Base-by-base conservation (phyloP, 106 monocot genomes). In the Dioscorea dumetorum region DNA sequence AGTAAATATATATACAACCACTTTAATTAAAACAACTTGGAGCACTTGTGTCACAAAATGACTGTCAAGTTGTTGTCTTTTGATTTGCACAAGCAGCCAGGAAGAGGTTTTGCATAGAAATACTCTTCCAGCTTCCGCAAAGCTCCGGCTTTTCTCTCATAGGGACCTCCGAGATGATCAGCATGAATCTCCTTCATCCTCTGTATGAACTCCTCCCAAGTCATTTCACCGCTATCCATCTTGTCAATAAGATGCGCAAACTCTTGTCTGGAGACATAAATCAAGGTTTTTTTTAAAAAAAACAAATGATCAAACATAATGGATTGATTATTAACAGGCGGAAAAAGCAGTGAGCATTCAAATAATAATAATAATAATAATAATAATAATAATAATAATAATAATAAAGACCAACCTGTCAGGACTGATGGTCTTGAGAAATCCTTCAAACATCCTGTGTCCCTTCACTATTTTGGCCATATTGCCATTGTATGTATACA, bases 81-180 rank as follows among this genome's bases (percentile, higher is more conserved):
- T 41, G 41, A 41, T 58, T 59, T 61, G 70, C 82, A 82, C 2
- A 89, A 20, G 73, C 88, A 88, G 12, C 76, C 88, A n/a, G 88
- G 88, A n/a, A 84, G 32, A 60, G 88, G 88, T 58, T 88, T 88
- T 31, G 88, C 81, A 59, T 84, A 84, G 22, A 88, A 88, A 49
- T 79, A 63, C 73, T 88, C 88, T 19, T 88, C 88, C 50, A 67
- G 49, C 60, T 70, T 73, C n/a, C 73, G 70, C 19, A 14, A 58
- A 49, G 60, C 18, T 57, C 81, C 76, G 11, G 12, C 31, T 63
- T 66, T 72, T 67, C 88, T 89, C 58, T 82, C 70, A 34, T 76
- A 82, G 14, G 88, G 88, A 66, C 78, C 88, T 71, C 88, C 88
- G 35, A 76, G 70, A 56, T 85, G 74, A 13, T 72, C 24, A 11